Evolutionary conservation across 768 basidiomycete genomes (phyloP), one percentile per base, ranked within the genome.

Genomic region (Lactarius sanguifluus): DNA sequence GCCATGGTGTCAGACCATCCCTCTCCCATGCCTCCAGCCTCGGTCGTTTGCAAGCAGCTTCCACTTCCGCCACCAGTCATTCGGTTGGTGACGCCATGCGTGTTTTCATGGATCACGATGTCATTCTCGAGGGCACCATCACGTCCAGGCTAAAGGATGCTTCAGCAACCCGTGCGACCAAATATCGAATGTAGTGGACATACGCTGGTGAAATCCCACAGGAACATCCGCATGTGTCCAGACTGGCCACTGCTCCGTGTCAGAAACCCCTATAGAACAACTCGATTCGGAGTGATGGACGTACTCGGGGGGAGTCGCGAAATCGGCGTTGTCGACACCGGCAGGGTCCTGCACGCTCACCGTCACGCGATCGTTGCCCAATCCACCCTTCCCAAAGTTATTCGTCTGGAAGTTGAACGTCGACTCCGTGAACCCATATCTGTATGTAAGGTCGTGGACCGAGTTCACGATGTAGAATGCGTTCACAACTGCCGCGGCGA

Each of bases 1-100:
- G 73, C 73, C 45, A 74, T 65, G 10, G 73, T 65, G 74, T 87
- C 87, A 3, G 83, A 83, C 86, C 86, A 89, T n/a, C 86, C 87
- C 73, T 90, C 88, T 50, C 87, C 87, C 81, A 89, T 81, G 18
- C 87, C 88, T 25, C 85, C 84, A 3, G 87, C 79, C 72, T 89
- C 88, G 36, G 79, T 79, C 32, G 81, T 85, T 72, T 87, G 84
- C 67, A 89, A 30, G 28, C 28, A 30, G 28, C n/a, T n/a, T n/a
- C n/a, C n/a, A n/a, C n/a, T 30, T 3, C 28, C 28, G 28, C 28
- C 28, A 30, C 28, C 28, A 30, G 28, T 30, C 28, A 30, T 30
- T 30, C 28, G 28, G 28, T 30, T 30, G 28, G 28, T 30, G 28
- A 30, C 28, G 28, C 28, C 28, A 30, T 30, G 28, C 28, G 28